These are phyloP conservation scores for Kodamaea alishanica DNA, from an alignment of 1,139 yeast genomes.

Conservation along the genomic window DNA sequence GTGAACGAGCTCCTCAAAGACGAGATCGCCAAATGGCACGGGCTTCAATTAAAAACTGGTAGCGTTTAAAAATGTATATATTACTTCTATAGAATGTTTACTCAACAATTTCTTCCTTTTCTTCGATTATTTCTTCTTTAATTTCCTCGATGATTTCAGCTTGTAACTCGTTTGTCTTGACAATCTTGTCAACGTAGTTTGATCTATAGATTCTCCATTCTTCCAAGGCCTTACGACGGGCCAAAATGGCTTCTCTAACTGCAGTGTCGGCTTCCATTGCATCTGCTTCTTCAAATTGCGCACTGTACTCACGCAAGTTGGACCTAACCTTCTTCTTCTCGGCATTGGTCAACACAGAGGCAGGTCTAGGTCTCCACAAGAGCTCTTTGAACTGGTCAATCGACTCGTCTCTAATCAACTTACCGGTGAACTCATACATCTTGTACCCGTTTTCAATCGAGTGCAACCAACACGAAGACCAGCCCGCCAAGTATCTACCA, in stretches of 20 bases:
- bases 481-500: conserved; percentile 83
- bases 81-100: conserved; percentile 20
- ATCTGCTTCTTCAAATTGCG: conserved; percentile 91
- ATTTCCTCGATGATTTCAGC: conserved; percentile 70
- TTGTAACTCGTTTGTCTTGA: conserved; percentile 46
- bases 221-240: conserved; percentile 75
- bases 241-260: conserved; percentile 81
- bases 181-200: conserved; percentile 46
- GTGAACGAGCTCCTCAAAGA: conserved; percentile 80
- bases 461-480: conserved; percentile 87
- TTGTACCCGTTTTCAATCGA: conserved; percentile 88
- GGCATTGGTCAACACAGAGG: conserved; percentile 64
- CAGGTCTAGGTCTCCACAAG: conserved; percentile 97
- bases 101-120: conserved; percentile 75
- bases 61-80: conserved; percentile 24
- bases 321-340: conserved; percentile 88
- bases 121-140: conserved; percentile 68
- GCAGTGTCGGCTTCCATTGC: conserved; percentile 97
- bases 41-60: conserved; percentile 78
- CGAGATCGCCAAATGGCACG: conserved; percentile 93
- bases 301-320: conserved; percentile 84
- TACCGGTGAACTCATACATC: conserved; percentile 82
- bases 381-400: conserved; percentile 84
- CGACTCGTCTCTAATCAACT: conserved; percentile 66
- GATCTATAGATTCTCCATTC: conserved; percentile 86